Percentiles rank a stretch among this genome's conserved stretches.
These are phyloP conservation scores for Phalaenopsis equestris DNA, from an alignment of 106 monocot species.

Conservation along the genomic window DNA sequence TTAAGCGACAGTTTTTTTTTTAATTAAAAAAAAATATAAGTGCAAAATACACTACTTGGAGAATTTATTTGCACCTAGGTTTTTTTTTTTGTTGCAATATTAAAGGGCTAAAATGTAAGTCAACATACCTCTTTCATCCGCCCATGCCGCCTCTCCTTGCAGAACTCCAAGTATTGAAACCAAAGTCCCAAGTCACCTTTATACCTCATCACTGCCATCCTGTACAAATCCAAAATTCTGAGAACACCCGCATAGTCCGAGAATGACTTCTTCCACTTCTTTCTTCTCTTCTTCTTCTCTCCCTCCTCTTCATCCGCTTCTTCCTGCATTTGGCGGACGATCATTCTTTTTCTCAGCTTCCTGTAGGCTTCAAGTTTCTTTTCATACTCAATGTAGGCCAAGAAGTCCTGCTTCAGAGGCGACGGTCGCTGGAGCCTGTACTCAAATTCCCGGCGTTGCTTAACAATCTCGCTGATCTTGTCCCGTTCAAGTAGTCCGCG, in stretches of 20 bases:
- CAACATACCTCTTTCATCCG: constrained; percentile 64
- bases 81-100: neutral
- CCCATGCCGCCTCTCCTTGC: constrained; percentile 47
- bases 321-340: constrained; percentile 25
- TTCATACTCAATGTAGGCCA: constrained; percentile 82
- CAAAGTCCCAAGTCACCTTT: constrained; percentile 80
- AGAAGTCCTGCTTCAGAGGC: constrained; percentile 64
- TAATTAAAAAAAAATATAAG: neutral
- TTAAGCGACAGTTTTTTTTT: neutral
- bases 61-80: neutral
- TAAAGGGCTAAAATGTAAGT: neutral
- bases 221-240: constrained; percentile 66
- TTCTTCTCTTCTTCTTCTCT: constrained; percentile 22
- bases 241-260: constrained; percentile 52
- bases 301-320: constrained; percentile 11
- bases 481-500: constrained; percentile 61
- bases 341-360: constrained; percentile 39
- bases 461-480: constrained; percentile 68
- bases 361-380: constrained; percentile 48
- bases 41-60: too few species aligned
- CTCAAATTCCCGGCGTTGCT: constrained; percentile 78
- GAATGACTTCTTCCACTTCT: constrained; percentile 74
- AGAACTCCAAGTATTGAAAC: constrained; percentile 86
- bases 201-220: constrained; percentile 33
- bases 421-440: constrained; percentile 70